Conservation (phyloP, 2,329 filamentous ascomycete species). For the Nannizziopsis barbatae region DNA sequence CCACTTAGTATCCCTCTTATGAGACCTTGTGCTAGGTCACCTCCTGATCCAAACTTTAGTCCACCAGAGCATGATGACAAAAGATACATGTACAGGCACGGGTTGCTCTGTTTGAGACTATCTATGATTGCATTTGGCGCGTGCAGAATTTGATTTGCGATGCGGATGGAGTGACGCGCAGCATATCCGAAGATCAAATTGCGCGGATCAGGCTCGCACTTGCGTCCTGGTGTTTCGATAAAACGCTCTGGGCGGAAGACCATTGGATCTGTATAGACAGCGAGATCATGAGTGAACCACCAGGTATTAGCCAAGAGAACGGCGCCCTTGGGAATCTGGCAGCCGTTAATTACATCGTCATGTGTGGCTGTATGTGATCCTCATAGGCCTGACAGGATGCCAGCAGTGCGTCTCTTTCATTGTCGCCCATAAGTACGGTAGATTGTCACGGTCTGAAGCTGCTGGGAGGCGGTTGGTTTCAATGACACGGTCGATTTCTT, state of each 20-base stretch:
- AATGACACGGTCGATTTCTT: conserved; percentile 30
- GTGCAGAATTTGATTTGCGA: too few species aligned
- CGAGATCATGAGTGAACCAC: conserved; percentile 40
- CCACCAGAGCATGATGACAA: too few species aligned
- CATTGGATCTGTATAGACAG: conserved; percentile 28
- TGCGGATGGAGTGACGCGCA: too few species aligned
- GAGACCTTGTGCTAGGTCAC: too few species aligned
- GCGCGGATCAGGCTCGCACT: too few species aligned
- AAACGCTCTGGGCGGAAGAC: conserved; percentile 27
- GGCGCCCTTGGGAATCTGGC: conserved; percentile 35
- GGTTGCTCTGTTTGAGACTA: too few species aligned
- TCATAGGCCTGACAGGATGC: conserved; percentile 32
- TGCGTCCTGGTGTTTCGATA: too few species aligned
- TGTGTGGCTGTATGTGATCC: conserved; percentile 14
- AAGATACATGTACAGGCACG: too few species aligned
- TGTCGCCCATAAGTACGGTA: conserved; percentile 30
- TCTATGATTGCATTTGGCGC: too few species aligned
- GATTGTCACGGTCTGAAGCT: conserved; percentile 27
- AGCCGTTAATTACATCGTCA: conserved; percentile 40
- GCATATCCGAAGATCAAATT: too few species aligned
- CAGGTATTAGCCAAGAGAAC: conserved; percentile 41
- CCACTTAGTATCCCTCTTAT: too few species aligned
- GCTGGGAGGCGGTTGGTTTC: conserved; percentile 24
- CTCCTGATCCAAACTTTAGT: too few species aligned
- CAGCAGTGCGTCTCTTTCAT: conserved; percentile 31